phyloP scores from a whole-genome alignment of 768 basidiomycete genomes.

The Lenzites betulinus region DNA sequence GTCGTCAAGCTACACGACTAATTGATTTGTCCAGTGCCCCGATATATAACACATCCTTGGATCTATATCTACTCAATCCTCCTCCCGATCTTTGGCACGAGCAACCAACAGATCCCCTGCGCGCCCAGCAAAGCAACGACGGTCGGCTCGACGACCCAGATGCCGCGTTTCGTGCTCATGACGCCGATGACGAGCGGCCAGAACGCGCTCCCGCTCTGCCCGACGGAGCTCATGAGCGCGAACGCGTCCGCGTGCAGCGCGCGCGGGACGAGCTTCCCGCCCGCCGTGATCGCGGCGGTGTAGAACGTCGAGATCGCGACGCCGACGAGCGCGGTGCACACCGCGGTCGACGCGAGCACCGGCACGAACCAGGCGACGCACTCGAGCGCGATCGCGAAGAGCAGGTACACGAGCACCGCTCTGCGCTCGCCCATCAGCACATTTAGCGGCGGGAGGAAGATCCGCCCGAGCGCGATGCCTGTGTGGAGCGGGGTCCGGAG shows the following conservation, averaged over 20 bases:
- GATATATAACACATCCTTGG: no score
- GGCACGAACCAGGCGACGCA: conserved; percentile 30
- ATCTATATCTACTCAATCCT: conserved; percentile 13
- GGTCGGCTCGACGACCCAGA: conserved; percentile 34
- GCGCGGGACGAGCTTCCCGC: conserved; percentile 29
- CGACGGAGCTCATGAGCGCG: conserved; percentile 32
- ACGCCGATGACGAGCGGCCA: conserved; percentile 33
- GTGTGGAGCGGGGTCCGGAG: background rate
- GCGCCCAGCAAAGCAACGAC: conserved; percentile 30
- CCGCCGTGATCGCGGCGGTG: conserved; percentile 29
- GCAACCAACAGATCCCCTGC: conserved; percentile 28
- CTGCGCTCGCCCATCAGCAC: conserved; percentile 32
- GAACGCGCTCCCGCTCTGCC: conserved; percentile 33
- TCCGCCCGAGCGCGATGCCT: conserved; percentile 32
- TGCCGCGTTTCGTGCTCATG: conserved; percentile 32
- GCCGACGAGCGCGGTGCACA: conserved; percentile 34
- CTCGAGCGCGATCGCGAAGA: conserved; percentile 33
- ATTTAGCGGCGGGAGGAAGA: conserved; percentile 31
- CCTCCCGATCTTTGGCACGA: conserved; percentile 28
- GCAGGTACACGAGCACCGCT: conserved; percentile 32
- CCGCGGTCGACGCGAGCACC: conserved; percentile 28
- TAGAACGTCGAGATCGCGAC: conserved; percentile 35
- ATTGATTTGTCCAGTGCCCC: no score
- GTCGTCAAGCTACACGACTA: no score
- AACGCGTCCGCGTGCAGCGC: conserved; percentile 34